A percentile compares a stretch with the other conserved stretches of the same genome.
phyloP scores from a whole-genome alignment of 176 grass and related monocot genomes.

The Aegilops sharonensis region DNA sequence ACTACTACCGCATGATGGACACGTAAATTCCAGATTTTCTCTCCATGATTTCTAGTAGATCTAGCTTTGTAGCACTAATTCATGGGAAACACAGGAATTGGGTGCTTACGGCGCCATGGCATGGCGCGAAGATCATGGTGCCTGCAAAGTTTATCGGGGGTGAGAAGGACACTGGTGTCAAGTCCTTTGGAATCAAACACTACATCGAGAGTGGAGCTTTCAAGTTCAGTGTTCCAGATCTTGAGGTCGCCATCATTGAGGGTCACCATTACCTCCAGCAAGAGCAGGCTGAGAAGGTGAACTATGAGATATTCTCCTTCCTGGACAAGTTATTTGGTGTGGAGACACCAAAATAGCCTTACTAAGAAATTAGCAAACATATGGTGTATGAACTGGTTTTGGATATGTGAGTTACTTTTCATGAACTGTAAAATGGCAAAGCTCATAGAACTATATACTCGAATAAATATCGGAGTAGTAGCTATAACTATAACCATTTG shows the following conservation, averaged over 20 bases:
- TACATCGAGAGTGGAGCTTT: slow-evolving; percentile 43
- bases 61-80: background rate
- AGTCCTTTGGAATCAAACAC: slow-evolving; percentile 28
- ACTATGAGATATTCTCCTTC: slow-evolving; percentile 51
- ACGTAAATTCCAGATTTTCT: background rate
- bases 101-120: slow-evolving; percentile 53
- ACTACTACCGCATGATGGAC: slow-evolving; percentile 67
- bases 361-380: background rate
- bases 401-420: background rate
- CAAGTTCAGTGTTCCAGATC: slow-evolving; percentile 39
- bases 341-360: background rate
- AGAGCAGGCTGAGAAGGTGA: slow-evolving; percentile 55
- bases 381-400: background rate
- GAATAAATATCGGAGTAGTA: background rate
- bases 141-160: slow-evolving; percentile 48
- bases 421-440: background rate
- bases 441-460: background rate
- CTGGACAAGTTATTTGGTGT: slow-evolving; percentile 3
- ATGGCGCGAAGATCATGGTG: slow-evolving; percentile 41
- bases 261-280: slow-evolving; percentile 62
- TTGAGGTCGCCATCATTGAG: slow-evolving; percentile 42
- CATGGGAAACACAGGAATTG: slow-evolving; percentile 38
- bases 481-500: too few species aligned
- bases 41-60: background rate
- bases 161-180: slow-evolving; percentile 34